phyloP scores from a whole-genome alignment of 2,329 filamentous ascomycete genomes.

The Xylaria sp. region DNA sequence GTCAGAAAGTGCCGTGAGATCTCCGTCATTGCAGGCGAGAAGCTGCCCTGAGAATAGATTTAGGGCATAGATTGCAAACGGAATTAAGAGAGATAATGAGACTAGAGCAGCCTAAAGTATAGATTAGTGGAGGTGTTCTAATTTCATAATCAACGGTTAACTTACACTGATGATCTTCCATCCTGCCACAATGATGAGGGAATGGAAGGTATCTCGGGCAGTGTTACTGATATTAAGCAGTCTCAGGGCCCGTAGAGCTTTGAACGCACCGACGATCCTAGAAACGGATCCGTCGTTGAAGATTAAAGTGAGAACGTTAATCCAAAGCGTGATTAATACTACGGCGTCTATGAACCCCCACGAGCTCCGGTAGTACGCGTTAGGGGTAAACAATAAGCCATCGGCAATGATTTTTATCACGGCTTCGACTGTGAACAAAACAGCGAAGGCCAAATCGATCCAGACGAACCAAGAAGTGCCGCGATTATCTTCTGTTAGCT shows the following conservation, averaged over 20 bases:
- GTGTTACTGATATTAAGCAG: slow-evolving; percentile 96
- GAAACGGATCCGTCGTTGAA: slow-evolving; percentile 83
- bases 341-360: slow-evolving; percentile 96
- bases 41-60: slow-evolving; percentile 90
- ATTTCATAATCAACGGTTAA: slow-evolving; percentile 25
- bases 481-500: slow-evolving; percentile 50
- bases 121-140: slow-evolving; percentile 23
- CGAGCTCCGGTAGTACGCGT: slow-evolving; percentile 93
- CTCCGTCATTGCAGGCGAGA: slow-evolving; percentile 76
- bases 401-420: slow-evolving; percentile 93
- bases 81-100: slow-evolving; percentile 90
- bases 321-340: slow-evolving; percentile 91
- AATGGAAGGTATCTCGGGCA: slow-evolving; percentile 94
- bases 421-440: slow-evolving; percentile 85
- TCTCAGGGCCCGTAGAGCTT: slow-evolving; percentile 88
- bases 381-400: slow-evolving; percentile 94
- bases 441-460: slow-evolving; percentile 87
- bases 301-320: slow-evolving; percentile 86
- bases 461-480: slow-evolving; percentile 91
- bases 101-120: slow-evolving; percentile 75
- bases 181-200: slow-evolving; percentile 89
- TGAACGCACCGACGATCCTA: slow-evolving; percentile 92
- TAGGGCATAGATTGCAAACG: slow-evolving; percentile 93
- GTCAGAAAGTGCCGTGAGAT: slow-evolving; percentile 61
- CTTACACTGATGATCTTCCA: slow-evolving; percentile 88